These are phyloP conservation scores for Vitis rupestris DNA, from an alignment of 164 flowering plant genomes.

Conservation along the genomic window DNA sequence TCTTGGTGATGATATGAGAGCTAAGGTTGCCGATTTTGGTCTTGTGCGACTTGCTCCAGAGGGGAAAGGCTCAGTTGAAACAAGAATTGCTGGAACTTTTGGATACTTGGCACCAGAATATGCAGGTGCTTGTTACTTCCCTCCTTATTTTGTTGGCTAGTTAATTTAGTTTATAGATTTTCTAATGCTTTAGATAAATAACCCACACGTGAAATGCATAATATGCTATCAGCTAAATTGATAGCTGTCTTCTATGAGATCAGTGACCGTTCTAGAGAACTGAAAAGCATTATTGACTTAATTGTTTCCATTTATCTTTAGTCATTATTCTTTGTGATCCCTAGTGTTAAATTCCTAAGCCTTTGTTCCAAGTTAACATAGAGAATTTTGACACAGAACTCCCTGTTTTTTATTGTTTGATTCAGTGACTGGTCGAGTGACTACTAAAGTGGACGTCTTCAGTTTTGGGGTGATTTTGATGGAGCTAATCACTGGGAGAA, in stretches of 20 bases:
- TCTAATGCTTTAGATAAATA: not conserved
- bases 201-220: too few species aligned
- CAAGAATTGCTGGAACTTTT: constrained; percentile 81
- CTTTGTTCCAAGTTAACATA: too few species aligned
- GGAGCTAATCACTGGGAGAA: constrained; percentile 75
- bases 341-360: not conserved
- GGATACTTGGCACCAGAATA: constrained; percentile 85
- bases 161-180: not conserved
- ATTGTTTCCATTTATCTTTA: too few species aligned
- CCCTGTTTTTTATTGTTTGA: not conserved
- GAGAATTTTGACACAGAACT: too few species aligned
- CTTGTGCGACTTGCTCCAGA: constrained; percentile 85
- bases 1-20: constrained; percentile 90
- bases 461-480: constrained; percentile 79
- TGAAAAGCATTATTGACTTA: too few species aligned
- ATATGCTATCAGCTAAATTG: too few species aligned
- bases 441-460: constrained; percentile 71
- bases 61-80: constrained; percentile 74
- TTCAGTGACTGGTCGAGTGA: constrained; percentile 77
- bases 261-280: too few species aligned
- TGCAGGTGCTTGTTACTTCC: constrained; percentile 48
- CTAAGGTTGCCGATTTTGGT: constrained; percentile 82
- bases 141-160: not conserved
- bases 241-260: too few species aligned
- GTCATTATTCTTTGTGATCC: not conserved